Conservation (phyloP, 257 asterid genomes). For the Solanum habrochaites region DNA sequence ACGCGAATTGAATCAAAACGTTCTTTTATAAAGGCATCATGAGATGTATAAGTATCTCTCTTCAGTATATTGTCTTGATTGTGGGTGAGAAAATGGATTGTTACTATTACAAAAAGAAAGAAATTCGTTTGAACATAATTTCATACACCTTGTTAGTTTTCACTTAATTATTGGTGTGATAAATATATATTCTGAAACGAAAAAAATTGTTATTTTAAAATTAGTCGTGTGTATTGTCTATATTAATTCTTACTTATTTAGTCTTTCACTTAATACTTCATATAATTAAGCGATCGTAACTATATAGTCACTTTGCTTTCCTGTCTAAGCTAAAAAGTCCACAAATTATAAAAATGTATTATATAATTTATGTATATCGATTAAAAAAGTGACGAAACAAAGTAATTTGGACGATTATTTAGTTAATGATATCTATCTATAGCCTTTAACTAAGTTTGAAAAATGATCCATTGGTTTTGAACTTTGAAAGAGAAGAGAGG, state of each 20-base stretch:
- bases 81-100: too few species aligned
- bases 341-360: too few species aligned
- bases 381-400: not conserved
- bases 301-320: too few species aligned
- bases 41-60: not conserved
- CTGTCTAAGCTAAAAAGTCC: too few species aligned
- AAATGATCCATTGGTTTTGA: not conserved
- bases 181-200: not conserved
- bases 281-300: rapidly evolving
- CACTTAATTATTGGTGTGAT: not conserved
- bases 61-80: not conserved
- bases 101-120: too few species aligned
- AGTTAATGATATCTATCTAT: not conserved
- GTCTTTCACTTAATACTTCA: not conserved
- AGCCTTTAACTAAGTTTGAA: not conserved
- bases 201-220: not conserved
- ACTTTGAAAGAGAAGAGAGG: not conserved
- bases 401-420: not conserved
- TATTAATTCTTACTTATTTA: not conserved
- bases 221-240: not conserved
- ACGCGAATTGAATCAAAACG: too few species aligned
- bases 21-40: not conserved
- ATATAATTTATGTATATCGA: not conserved
- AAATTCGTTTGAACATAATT: not conserved
- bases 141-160: not conserved